These are phyloP conservation scores for Dipteronia sinensis DNA, from an alignment of 345 rosid species.

Conservation along the genomic window DNA sequence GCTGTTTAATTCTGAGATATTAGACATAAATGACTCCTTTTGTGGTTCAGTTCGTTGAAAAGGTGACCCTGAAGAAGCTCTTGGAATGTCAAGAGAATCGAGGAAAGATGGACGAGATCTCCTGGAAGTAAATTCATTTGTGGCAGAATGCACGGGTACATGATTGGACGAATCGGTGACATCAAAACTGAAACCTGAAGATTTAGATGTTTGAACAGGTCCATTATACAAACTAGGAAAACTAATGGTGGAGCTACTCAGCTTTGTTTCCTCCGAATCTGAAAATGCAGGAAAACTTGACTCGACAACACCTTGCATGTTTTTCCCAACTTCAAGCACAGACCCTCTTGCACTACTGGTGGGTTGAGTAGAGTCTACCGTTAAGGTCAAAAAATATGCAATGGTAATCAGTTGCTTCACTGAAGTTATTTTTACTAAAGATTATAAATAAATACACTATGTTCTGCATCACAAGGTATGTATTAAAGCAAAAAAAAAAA, in stretches of 20 bases:
- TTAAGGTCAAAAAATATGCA: slow-evolving; percentile 21
- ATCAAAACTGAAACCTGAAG: slow-evolving; percentile 46
- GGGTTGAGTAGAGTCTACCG: slow-evolving; percentile 46
- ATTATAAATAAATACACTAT: background rate
- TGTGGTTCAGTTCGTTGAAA: slow-evolving; percentile 41
- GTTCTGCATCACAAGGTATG: no score
- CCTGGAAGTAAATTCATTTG: slow-evolving; percentile 54
- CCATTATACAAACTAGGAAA: slow-evolving; percentile 36
- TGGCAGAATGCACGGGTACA: slow-evolving; percentile 33
- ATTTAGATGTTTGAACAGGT: slow-evolving; percentile 42
- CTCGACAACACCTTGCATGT: slow-evolving; percentile 30
- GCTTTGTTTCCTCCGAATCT: slow-evolving; percentile 41
- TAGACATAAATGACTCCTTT: slow-evolving; percentile 34
- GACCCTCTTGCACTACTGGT: slow-evolving; percentile 39
- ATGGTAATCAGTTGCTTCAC: slow-evolving; percentile 23
- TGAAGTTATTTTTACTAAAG: slow-evolving; percentile 2
- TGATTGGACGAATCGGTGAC: slow-evolving; percentile 43
- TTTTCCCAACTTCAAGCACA: slow-evolving; percentile 39
- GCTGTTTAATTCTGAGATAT: slow-evolving; percentile 38
- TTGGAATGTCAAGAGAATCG: slow-evolving; percentile 72
- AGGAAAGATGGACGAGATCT: slow-evolving; percentile 89
- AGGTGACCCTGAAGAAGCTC: slow-evolving; percentile 50
- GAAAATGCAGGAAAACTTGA: slow-evolving; percentile 30
- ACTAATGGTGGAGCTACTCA: slow-evolving; percentile 41
- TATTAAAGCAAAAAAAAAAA: background rate